A percentile compares a stretch with the other conserved stretches of the same genome.
Conservation (phyloP, 176 grass and related monocot species). For the Hsuehochloa calcarea region DNA sequence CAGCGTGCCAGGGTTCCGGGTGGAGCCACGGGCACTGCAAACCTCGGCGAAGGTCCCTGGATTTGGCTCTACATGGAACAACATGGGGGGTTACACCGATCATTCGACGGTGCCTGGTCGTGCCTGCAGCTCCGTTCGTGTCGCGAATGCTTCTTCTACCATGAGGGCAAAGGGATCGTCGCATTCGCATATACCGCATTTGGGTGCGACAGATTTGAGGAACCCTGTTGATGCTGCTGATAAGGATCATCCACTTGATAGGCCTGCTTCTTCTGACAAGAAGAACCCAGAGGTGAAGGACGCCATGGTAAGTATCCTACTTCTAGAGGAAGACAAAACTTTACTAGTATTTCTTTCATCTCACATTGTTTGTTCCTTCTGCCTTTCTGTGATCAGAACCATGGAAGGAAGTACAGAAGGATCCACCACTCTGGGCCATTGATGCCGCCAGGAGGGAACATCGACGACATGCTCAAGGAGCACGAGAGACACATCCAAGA, state of each 20-base stretch:
- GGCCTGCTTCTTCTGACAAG: constrained; percentile 41
- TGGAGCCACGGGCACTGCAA: constrained; percentile 33
- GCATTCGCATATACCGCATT: constrained; percentile 38
- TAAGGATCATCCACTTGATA: constrained; percentile 41
- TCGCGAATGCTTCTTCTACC: constrained; percentile 35
- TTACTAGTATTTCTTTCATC: constrained; percentile 7
- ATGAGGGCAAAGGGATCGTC: constrained; percentile 48
- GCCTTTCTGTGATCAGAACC: constrained; percentile 39
- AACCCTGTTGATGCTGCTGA: constrained; percentile 29
- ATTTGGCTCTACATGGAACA: constrained; percentile 25
- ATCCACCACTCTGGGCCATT: constrained; percentile 90
- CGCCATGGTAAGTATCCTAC: constrained; percentile 35
- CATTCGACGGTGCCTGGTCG: constrained; percentile 23
- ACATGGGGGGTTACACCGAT: constrained; percentile 24
- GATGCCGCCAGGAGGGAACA: constrained; percentile 65
- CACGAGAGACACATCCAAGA: constrained; percentile 86
- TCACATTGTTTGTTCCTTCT: constrained; percentile 13
- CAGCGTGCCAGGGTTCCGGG: constrained; percentile 44
- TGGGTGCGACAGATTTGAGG: constrained; percentile 25
- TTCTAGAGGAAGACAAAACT: background rate
- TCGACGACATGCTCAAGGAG: constrained; percentile 91
- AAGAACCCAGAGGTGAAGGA: constrained; percentile 50
- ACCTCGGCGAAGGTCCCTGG: constrained; percentile 29
- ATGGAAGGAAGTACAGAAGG: constrained; percentile 55
- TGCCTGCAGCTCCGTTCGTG: constrained; percentile 51